A percentile compares a stretch with the other conserved stretches of the same genome.
Conservation (phyloP, 805 yeast species). For the Wickerhamiella sorbophila region DNA sequence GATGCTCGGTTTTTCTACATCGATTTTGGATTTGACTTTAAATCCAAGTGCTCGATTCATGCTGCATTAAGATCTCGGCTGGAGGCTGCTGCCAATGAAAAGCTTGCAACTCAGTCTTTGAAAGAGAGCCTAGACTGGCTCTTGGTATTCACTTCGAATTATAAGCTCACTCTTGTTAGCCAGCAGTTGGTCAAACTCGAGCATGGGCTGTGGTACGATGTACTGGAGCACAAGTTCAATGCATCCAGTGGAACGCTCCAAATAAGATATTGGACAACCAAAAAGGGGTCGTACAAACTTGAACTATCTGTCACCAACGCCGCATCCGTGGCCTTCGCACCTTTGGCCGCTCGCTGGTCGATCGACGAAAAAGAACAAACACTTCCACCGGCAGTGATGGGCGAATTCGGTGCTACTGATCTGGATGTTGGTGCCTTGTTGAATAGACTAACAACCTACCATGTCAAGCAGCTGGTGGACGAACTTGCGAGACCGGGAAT, state of each 20-base stretch:
- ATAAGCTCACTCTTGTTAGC: slow-evolving; percentile 47
- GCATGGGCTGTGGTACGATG: slow-evolving; percentile 42
- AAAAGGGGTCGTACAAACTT: slow-evolving; percentile 26
- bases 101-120: slow-evolving; percentile 34
- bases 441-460: slow-evolving; percentile 9
- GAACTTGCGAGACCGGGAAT: slow-evolving; percentile 11
- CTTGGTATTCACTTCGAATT: slow-evolving; percentile 46
- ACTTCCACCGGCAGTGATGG: slow-evolving; percentile 2
- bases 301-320: slow-evolving; percentile 30
- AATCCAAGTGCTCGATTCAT: slow-evolving; percentile 16
- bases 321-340: slow-evolving; percentile 30
- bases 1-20: slow-evolving; percentile 64
- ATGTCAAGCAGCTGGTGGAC: slow-evolving; percentile 9
- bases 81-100: slow-evolving; percentile 42
- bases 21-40: slow-evolving; percentile 53
- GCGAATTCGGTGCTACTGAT: slow-evolving; percentile 1
- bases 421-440: slow-evolving; percentile 6
- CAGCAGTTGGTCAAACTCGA: slow-evolving; percentile 40
- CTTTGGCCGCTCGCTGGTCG: slow-evolving; percentile 22
- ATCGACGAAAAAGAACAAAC: slow-evolving; percentile 1
- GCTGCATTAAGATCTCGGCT: slow-evolving; percentile 24
- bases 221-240: slow-evolving; percentile 41
- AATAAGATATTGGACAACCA: slow-evolving; percentile 51
- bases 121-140: slow-evolving; percentile 42
- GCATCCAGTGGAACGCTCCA: slow-evolving; percentile 39